Evolutionary conservation across 371 early-diverging fungal species (phyloP), one percentile per base, ranked within the genome.

Genomic region (Massospora cicadina): DNA sequence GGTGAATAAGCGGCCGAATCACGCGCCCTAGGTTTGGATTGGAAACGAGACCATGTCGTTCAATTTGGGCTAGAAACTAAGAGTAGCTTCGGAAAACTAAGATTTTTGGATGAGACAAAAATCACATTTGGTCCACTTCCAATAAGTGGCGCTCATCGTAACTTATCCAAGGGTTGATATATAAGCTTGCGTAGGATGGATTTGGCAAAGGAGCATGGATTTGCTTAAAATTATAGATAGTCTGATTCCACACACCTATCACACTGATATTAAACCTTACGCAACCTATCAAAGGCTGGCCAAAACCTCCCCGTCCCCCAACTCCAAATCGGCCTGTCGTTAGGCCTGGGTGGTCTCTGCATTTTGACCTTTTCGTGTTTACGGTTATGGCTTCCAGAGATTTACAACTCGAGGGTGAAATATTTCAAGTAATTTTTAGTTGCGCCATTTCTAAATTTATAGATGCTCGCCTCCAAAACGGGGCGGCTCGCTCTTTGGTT

Each of bases 281-380:
- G 10, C 5, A 17, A 43, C 43, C 5, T 43, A 43, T 43, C 5
- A 43, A 17, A 43, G 17, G 5, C 5, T 30, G 62, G 62, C 27
- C n/a, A 30, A n/a, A 33, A 17, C 43, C 10, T 64, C 64, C 55
- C 25, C 32, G 28, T 64, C 24, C n/a, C 23, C 54, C n/a, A n/a
- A n/a, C 32, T 64, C 25, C 28, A 64, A 13, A 29, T 29, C 21
- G 30, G 1, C 25, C 55, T 29, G 29, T 29, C 56, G 2, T 27
- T 64, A 10, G 56, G 13, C 12, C 23, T 64, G 12, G 64, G 64
- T 10, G 2, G 54, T 13, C 17, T 64, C 23, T 64, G 55, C 32
- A 55, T 64, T 2, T 1, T 55, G 2, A 27, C 32, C 23, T 64
- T 64, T 64, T 64, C 64, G 10, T n/a, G 12, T 2, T 28, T 56